These are phyloP conservation scores for Chaetothyriales sp. DNA, from an alignment of 2,329 filamentous ascomycete species.

Conservation along the genomic window DNA sequence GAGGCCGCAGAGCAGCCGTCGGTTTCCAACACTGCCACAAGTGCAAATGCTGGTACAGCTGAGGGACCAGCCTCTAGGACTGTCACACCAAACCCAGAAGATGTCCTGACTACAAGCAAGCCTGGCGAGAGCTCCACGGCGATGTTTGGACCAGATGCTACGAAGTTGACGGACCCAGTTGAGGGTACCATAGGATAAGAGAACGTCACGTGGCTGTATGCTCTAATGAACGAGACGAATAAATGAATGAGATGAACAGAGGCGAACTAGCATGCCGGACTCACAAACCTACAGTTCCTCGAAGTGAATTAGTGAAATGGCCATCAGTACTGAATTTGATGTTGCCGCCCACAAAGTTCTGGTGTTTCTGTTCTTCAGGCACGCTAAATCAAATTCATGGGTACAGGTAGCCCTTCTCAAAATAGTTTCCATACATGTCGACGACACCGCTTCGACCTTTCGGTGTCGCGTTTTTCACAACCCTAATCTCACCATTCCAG, in stretches of 20 bases:
- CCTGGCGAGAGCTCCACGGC: not conserved
- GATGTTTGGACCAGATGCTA: not conserved
- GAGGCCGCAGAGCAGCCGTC: not conserved
- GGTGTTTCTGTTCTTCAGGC: not conserved
- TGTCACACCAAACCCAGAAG: not conserved
- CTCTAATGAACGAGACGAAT: not conserved
- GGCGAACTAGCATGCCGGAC: not conserved
- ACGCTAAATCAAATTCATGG: constrained; percentile 22
- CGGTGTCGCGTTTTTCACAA: constrained; percentile 33
- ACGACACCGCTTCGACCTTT: constrained; percentile 29
- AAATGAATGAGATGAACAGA: not conserved
- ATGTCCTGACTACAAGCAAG: not conserved
- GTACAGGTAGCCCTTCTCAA: constrained; percentile 38
- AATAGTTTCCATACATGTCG: constrained; percentile 39
- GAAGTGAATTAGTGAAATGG: not conserved
- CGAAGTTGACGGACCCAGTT: not conserved
- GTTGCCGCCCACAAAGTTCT: not conserved
- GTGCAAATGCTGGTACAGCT: not conserved
- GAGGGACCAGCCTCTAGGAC: not conserved
- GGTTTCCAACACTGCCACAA: not conserved
- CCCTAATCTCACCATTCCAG: constrained; percentile 44
- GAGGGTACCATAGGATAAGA: not conserved
- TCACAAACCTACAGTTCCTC: not conserved
- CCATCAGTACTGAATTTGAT: not conserved
- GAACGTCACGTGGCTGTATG: not conserved